These are phyloP conservation scores for Misopates orontium DNA, from an alignment of 257 asterid species.

Conservation along the genomic window DNA sequence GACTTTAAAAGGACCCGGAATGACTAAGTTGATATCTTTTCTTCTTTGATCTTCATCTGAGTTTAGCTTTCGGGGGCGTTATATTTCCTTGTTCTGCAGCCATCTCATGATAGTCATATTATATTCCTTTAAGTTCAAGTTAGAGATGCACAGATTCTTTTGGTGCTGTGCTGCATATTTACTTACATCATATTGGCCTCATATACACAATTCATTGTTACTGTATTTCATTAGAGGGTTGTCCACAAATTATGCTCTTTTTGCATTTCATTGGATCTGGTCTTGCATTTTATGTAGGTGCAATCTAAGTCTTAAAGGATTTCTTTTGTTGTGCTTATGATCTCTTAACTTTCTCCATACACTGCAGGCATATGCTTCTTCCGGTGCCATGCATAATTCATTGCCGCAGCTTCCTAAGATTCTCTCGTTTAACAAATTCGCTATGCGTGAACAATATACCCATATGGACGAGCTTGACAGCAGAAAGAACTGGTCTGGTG, in stretches of 20 bases:
- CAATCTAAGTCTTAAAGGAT: constrained; percentile 18
- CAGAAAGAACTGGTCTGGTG: constrained; percentile 79
- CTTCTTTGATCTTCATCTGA: constrained; percentile 13
- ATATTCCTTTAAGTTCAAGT: constrained; percentile 2
- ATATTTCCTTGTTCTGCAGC: constrained; percentile 16
- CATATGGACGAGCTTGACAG: constrained; percentile 68
- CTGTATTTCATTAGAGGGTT: background rate
- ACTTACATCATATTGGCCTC: background rate
- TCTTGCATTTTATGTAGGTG: constrained; percentile 5
- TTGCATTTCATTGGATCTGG: constrained; percentile 14
- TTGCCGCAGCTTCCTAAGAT: constrained; percentile 81
- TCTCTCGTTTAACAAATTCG: constrained; percentile 90
- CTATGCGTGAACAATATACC: constrained; percentile 79
- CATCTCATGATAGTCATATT: background rate
- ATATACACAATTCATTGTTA: background rate
- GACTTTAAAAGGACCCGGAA: constrained; percentile 19
- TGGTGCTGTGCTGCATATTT: background rate
- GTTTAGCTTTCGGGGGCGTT: constrained; percentile 12
- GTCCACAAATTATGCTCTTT: constrained; percentile 4
- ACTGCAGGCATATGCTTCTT: constrained; percentile 83
- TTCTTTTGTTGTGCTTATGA: constrained; percentile 29
- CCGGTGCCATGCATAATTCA: constrained; percentile 66
- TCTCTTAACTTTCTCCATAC: constrained; percentile 20
- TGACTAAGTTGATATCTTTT: background rate
- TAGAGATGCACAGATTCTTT: constrained; percentile 5